Base-by-base conservation (phyloP, 495 filamentous ascomycete species). In the Massariosphaeria phaeospora region DNA sequence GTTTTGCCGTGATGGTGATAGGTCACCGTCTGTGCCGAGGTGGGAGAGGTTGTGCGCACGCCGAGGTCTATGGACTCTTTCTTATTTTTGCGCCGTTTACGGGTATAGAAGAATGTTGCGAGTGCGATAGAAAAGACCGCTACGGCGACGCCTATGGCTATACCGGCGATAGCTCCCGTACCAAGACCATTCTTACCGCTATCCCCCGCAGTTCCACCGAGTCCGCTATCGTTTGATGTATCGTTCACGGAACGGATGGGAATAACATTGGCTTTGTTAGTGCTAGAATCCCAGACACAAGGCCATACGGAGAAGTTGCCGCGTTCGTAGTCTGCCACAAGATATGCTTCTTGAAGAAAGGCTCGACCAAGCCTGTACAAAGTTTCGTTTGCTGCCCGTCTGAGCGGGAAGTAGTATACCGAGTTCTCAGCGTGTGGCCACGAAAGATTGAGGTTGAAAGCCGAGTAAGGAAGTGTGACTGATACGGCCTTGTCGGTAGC, bases 201-300 rank as follows among this genome's bases (percentile, higher is more conserved):
- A 4, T 38, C 65, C 13, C 46, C 26, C 20, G 26, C 66, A 9
- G 57, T 54, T 23, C 21, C 70, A 68, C 38, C 74, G 76, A 0
- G 73, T 72, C 49, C 73, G 80, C 49, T 75, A 72, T 2, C 65
- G 59, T 40, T 47, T 54, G 44, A 31, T 0, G 33, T 49, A 6
- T 44, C 57, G 26, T 56, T 51, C n/a, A 52, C 29, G 21, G 45
- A 47, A 4, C 72, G 71, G 46, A 84, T 82, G 13, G 67, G 59
- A 46, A 78, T 63, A 30, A 86, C 66, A 27, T 73, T 78, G 74
- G 21, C 43, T 15, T 5, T 69, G 66, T 21, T 75, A 71, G 43
- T 70, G 72, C 48, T 77, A 72, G 18, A 86, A 68, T 18, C 84
- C 82, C 55, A 89, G 85, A 66, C 87, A 25, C 62, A 59, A 24